A percentile compares a stretch with the other conserved stretches of the same genome.
Conservation (phyloP, 2,329 filamentous ascomycete genomes). For the Botryotinia narcissicola region DNA sequence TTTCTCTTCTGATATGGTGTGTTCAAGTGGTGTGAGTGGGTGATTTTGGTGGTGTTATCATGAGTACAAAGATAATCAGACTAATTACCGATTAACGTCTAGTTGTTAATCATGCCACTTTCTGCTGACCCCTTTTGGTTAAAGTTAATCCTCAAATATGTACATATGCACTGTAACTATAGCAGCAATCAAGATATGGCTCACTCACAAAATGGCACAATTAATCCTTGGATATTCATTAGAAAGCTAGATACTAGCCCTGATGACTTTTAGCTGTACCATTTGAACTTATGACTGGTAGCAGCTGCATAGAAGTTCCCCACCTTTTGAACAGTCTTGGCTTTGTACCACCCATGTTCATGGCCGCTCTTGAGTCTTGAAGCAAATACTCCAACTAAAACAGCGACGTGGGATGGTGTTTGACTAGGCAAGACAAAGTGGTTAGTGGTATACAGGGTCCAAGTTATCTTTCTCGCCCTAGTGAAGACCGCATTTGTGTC, state of each 20-base stretch:
- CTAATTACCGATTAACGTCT: background rate
- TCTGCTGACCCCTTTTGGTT: background rate
- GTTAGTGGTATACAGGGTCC: conserved; percentile 10
- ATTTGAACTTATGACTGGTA: conserved; percentile 7
- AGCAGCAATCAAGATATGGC: conserved; percentile 2
- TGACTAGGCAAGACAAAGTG: conserved; percentile 5
- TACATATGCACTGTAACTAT: conserved; percentile 10
- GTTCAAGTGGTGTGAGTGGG: background rate
- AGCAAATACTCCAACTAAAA: conserved; percentile 15
- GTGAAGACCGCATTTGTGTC: conserved; percentile 17
- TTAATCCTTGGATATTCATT: background rate
- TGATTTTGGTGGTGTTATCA: conserved; percentile 6
- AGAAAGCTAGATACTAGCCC: background rate
- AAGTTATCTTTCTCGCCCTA: conserved; percentile 6
- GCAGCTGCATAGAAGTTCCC: conserved; percentile 10
- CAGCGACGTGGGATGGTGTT: conserved; percentile 30
- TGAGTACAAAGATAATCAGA: background rate
- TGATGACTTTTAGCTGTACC: background rate
- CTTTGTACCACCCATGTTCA: conserved; percentile 12
- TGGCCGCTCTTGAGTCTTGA: conserved; percentile 8
- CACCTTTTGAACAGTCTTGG: background rate
- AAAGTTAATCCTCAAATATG: conserved; percentile 1
- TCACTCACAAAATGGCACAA: background rate
- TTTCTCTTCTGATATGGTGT: background rate
- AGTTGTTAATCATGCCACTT: background rate